Evolutionary conservation across 2,329 filamentous ascomycete species (phyloP).

Genomic region (Hypoxylon sp.): DNA sequence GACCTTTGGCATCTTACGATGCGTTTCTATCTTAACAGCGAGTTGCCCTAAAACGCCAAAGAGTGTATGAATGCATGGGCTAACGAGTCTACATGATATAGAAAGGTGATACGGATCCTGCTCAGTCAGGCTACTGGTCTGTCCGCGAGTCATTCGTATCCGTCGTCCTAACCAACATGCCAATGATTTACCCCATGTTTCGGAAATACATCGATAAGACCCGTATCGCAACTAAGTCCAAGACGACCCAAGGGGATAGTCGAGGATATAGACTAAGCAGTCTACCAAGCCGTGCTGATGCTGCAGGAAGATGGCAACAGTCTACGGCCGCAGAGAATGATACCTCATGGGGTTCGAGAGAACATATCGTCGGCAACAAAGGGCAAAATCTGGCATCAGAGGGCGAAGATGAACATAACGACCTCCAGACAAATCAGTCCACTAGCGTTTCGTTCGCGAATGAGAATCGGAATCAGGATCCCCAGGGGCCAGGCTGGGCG

Average conservation of each 20-base stretch:
- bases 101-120: constrained; percentile 43
- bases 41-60: too few relatives aligned
- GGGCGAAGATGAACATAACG: constrained; percentile 13
- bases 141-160: constrained; percentile 53
- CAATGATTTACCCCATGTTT: constrained; percentile 51
- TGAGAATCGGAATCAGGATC: not conserved
- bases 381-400: not conserved
- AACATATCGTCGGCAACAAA: constrained; percentile 28
- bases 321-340: constrained; percentile 15
- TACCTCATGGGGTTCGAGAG: constrained; percentile 30
- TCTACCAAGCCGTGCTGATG: constrained; percentile 3
- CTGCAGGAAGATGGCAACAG: constrained; percentile 1
- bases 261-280: constrained; percentile 31
- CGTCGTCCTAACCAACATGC: constrained; percentile 51
- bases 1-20: constrained; percentile 59
- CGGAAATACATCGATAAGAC: constrained; percentile 38
- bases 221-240: constrained; percentile 22
- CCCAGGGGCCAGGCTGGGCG: not conserved
- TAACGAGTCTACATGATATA: constrained; percentile 27
- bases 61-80: too few relatives aligned
- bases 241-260: constrained; percentile 13
- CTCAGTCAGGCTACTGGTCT: constrained; percentile 50
- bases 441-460: constrained; percentile 2
- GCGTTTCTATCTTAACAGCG: constrained; percentile 54
- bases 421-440: constrained; percentile 15